Evolutionary conservation across 495 filamentous ascomycete genomes (phyloP).

Genomic region (Aspergillus mulundensis): DNA sequence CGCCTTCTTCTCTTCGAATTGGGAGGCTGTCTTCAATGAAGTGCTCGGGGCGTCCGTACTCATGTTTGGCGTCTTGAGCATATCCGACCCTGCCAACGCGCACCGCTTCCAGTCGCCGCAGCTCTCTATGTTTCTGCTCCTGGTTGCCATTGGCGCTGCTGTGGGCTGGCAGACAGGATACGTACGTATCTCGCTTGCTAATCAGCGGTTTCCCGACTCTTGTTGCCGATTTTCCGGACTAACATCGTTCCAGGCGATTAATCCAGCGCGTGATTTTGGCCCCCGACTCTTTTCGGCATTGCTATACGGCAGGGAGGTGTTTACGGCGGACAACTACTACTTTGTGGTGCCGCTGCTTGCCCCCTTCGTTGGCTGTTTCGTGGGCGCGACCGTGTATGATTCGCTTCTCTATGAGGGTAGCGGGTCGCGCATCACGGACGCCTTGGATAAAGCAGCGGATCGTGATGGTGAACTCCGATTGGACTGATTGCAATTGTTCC

Average conservation of each 20-base stretch:
- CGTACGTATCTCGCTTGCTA: constrained; percentile 19
- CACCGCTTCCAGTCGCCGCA: constrained; percentile 28
- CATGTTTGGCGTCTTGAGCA: constrained; percentile 30
- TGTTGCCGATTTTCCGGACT: not conserved
- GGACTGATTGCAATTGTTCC: constrained; percentile 13
- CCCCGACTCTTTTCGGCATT: constrained; percentile 34
- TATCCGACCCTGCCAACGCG: constrained; percentile 27
- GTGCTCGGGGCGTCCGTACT: constrained; percentile 30
- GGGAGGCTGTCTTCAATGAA: constrained; percentile 34
- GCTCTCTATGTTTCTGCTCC: constrained; percentile 28
- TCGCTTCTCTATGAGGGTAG: constrained; percentile 29
- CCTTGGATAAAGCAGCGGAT: constrained; percentile 25
- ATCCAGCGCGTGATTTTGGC: constrained; percentile 34
- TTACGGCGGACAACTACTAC: constrained; percentile 30
- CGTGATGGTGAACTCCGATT: constrained; percentile 25
- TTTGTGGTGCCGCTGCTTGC: constrained; percentile 33
- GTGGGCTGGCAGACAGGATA: constrained; percentile 38
- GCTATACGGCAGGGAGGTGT: constrained; percentile 32
- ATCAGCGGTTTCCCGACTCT: constrained; percentile 1
- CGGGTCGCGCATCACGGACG: constrained; percentile 30
- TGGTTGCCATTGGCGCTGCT: constrained; percentile 30
- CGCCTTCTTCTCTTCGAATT: constrained; percentile 26
- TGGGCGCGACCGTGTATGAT: constrained; percentile 30
- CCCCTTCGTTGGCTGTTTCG: constrained; percentile 29
- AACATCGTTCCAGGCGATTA: constrained; percentile 25